These are phyloP conservation scores for Isoetes engelmannii DNA, from an alignment of 83 land plant genomes.

Conservation along the genomic window DNA sequence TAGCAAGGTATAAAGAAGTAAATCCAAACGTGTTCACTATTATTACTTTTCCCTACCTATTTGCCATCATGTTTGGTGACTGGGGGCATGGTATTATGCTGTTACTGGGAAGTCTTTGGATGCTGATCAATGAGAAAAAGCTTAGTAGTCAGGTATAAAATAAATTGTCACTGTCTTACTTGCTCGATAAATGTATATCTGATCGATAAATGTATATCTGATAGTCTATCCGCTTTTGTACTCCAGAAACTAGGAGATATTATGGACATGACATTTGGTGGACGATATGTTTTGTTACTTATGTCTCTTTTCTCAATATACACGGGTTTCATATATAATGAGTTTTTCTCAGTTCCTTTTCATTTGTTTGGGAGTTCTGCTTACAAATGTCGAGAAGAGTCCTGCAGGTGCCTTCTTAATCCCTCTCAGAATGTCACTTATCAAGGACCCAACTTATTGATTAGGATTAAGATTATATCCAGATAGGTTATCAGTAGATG, in stretches of 20 bases:
- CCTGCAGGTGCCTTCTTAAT: not conserved
- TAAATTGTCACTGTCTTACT: not conserved
- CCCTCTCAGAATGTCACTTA: not conserved
- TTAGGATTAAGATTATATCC: too few species aligned
- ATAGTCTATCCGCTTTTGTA: not conserved
- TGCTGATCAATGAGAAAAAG: not conserved
- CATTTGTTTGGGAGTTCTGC: conserved; percentile 5
- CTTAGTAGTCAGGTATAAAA: not conserved
- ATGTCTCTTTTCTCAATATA: conserved; percentile 12
- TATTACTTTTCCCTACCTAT: not conserved
- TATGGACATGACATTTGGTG: conserved; percentile 4
- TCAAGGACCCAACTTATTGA: too few species aligned
- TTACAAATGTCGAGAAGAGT: not conserved
- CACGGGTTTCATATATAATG: conserved; percentile 1
- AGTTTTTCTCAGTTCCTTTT: conserved; percentile 7
- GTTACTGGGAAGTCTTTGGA: not conserved
- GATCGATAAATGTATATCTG: not conserved
- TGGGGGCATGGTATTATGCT: conserved; percentile 9
- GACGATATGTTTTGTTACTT: conserved; percentile 2
- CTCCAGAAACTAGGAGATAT: conserved; percentile 8
- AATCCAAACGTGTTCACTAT: conserved; percentile 5
- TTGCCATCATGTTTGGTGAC: conserved; percentile 9
- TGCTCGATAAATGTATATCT: not conserved
- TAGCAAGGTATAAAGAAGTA: conserved; percentile 9
- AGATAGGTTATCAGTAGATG: too few species aligned